Evolutionary conservation across 1,284 basidiomycete genomes (phyloP).

Genomic region (Boletellus deceptivus): DNA sequence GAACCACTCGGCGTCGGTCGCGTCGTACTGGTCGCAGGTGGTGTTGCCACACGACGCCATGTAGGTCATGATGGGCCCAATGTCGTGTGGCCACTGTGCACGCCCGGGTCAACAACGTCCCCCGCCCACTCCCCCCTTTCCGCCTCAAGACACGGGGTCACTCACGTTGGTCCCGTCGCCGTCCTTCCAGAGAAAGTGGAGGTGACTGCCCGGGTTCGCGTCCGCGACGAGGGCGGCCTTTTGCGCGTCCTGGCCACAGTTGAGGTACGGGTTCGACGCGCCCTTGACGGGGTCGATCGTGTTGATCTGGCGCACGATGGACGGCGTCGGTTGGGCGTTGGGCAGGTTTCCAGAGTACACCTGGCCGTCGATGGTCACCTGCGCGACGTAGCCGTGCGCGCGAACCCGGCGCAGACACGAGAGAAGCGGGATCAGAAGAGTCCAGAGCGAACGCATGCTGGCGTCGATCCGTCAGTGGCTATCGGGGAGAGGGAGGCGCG

Average conservation of each 20-base stretch:
- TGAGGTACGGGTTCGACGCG: slow-evolving; percentile 53
- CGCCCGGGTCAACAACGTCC: neutral
- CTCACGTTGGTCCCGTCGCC: slow-evolving; percentile 49
- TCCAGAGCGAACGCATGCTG: slow-evolving; percentile 7
- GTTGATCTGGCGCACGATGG: slow-evolving; percentile 61
- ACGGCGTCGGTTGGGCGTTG: slow-evolving; percentile 38
- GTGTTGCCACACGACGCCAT: slow-evolving; percentile 59
- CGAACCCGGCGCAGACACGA: slow-evolving; percentile 34
- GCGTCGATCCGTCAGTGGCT: too few relatives aligned
- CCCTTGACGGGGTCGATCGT: slow-evolving; percentile 62
- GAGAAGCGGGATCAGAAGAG: slow-evolving; percentile 29
- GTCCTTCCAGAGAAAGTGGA: slow-evolving; percentile 61
- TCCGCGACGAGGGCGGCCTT: slow-evolving; percentile 51
- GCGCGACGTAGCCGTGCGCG: slow-evolving; percentile 59
- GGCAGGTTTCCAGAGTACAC: slow-evolving; percentile 54
- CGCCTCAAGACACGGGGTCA: too few relatives aligned
- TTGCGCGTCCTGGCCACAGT: slow-evolving; percentile 61
- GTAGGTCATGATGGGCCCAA: slow-evolving; percentile 71
- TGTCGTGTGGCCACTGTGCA: slow-evolving; percentile 67
- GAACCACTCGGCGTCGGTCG: slow-evolving; percentile 64
- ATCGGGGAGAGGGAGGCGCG: too few relatives aligned
- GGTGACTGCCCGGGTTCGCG: slow-evolving; percentile 61
- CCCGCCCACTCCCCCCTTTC: neutral
- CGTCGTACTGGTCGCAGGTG: slow-evolving; percentile 60
- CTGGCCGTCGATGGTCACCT: slow-evolving; percentile 55